phyloP scores from a whole-genome alignment of 2,329 filamentous ascomycete genomes.

The Stagonosporopsis cucurbitacearum region DNA sequence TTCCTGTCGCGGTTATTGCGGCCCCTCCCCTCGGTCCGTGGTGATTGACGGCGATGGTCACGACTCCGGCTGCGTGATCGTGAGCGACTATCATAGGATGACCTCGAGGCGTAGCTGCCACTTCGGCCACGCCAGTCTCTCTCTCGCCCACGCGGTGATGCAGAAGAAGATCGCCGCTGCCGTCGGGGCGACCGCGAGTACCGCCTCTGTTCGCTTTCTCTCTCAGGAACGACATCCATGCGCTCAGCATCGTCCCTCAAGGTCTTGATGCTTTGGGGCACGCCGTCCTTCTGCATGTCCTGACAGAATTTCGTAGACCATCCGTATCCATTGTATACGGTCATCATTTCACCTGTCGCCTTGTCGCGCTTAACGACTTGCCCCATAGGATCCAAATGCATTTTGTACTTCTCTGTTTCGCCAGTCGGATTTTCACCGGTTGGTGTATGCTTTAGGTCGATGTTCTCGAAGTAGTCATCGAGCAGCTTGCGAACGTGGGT shows the following conservation, averaged over 20 bases:
- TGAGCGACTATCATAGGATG: slow-evolving; percentile 28
- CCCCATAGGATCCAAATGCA: slow-evolving; percentile 71
- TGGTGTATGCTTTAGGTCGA: slow-evolving; percentile 57
- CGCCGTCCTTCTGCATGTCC: slow-evolving; percentile 69
- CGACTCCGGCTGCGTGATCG: slow-evolving; percentile 20
- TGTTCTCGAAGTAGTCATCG: slow-evolving; percentile 69
- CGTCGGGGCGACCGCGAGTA: slow-evolving; percentile 19
- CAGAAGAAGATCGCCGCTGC: slow-evolving; percentile 26
- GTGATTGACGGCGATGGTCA: slow-evolving; percentile 22
- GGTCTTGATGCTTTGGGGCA: slow-evolving; percentile 32
- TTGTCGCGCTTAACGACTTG: slow-evolving; percentile 71
- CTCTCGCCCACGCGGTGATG: slow-evolving; percentile 22
- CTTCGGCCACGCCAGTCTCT: slow-evolving; percentile 24
- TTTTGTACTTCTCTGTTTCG: slow-evolving; percentile 54
- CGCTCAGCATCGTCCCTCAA: slow-evolving; percentile 29
- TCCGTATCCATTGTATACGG: slow-evolving; percentile 82
- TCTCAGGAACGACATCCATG: slow-evolving; percentile 22
- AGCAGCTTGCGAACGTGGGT: slow-evolving; percentile 74
- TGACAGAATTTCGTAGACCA: slow-evolving; percentile 84
- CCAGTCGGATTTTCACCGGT: slow-evolving; percentile 49
- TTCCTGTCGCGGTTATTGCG: slow-evolving; percentile 17
- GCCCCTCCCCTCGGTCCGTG: slow-evolving; percentile 12
- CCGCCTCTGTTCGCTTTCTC: slow-evolving; percentile 18
- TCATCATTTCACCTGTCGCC: slow-evolving; percentile 67
- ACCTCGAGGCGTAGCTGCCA: slow-evolving; percentile 22